Conservation (phyloP, 2,329 filamentous ascomycete genomes). For the Metarhizium guizhouense region DNA sequence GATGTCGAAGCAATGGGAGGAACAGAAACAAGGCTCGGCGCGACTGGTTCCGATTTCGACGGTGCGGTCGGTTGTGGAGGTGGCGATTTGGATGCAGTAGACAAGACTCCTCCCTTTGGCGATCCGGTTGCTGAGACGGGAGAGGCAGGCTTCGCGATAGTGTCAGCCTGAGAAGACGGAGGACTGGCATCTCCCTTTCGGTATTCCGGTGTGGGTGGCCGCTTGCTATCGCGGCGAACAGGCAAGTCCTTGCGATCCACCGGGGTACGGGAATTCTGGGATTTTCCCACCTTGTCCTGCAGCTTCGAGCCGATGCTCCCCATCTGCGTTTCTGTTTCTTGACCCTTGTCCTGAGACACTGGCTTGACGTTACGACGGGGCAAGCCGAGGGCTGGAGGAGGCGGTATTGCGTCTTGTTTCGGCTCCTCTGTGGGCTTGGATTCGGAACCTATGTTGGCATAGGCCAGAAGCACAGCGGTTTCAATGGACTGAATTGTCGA, state of each 20-base stretch:
- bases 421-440: neutral
- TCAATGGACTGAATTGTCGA: slow-evolving; percentile 3
- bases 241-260: slow-evolving; percentile 3
- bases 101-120: slow-evolving; percentile 12
- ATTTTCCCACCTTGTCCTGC: slow-evolving; percentile 17
- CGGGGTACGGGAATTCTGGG: slow-evolving; percentile 6
- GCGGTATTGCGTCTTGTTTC: slow-evolving; percentile 3
- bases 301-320: slow-evolving; percentile 24
- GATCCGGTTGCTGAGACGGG: slow-evolving; percentile 36
- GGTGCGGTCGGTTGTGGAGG: slow-evolving; percentile 8
- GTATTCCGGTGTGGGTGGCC: slow-evolving; percentile 42
- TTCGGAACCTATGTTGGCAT: neutral
- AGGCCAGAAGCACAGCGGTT: slow-evolving; percentile 3
- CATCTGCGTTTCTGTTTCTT: slow-evolving; percentile 18
- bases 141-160: slow-evolving; percentile 33
- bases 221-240: slow-evolving; percentile 15
- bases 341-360: slow-evolving; percentile 9
- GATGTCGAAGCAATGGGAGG: slow-evolving; percentile 6
- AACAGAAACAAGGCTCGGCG: neutral
- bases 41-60: neutral
- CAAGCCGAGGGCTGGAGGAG: slow-evolving; percentile 13
- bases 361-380: slow-evolving; percentile 20
- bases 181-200: slow-evolving; percentile 30
- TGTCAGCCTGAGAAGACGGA: slow-evolving; percentile 23
- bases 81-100: slow-evolving; percentile 5